Conservation (phyloP, 805 yeast genomes). For the Torulaspora indica region DNA sequence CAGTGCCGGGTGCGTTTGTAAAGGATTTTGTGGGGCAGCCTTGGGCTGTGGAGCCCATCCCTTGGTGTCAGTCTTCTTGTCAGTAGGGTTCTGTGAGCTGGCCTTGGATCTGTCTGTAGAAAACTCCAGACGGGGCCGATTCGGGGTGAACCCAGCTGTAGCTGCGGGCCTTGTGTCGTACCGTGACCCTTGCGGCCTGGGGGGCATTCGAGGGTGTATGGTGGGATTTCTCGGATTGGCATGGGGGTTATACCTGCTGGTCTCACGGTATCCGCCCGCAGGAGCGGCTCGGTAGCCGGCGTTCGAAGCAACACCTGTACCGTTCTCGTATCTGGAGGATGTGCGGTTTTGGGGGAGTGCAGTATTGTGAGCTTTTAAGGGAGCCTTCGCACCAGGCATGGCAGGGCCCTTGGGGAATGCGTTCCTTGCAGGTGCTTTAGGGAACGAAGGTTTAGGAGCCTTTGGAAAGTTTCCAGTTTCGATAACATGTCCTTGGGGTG, state of each 20-base stretch:
- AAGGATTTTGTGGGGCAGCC: not conserved
- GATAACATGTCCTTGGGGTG: slow-evolving; percentile 33
- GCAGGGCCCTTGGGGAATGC: slow-evolving; percentile 16
- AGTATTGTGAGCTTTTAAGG: not conserved
- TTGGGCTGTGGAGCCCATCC: slow-evolving; percentile 1
- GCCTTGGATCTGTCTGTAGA: not conserved
- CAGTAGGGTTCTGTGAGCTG: not conserved
- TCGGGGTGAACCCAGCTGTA: slow-evolving; percentile 1
- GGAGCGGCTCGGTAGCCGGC: slow-evolving; percentile 2
- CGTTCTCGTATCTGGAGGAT: slow-evolving; percentile 9
- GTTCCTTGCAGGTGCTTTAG: slow-evolving; percentile 15
- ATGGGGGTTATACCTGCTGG: slow-evolving; percentile 3
- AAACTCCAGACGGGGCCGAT: slow-evolving; percentile 6
- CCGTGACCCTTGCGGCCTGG: slow-evolving; percentile 12
- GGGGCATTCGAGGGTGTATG: slow-evolving; percentile 2
- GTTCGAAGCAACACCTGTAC: not conserved
- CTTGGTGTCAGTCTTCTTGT: slow-evolving; percentile 1
- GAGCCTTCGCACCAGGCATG: slow-evolving; percentile 1
- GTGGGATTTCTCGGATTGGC: not conserved
- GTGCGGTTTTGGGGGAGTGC: slow-evolving; percentile 9
- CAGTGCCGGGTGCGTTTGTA: not conserved
- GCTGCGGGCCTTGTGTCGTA: slow-evolving; percentile 6
- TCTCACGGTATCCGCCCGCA: slow-evolving; percentile 4
- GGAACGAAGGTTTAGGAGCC: slow-evolving; percentile 12
- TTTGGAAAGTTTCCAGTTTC: slow-evolving; percentile 14